These are phyloP conservation scores for Annulohypoxylon stygium DNA, from an alignment of 495 filamentous ascomycete species.

Conservation along the genomic window DNA sequence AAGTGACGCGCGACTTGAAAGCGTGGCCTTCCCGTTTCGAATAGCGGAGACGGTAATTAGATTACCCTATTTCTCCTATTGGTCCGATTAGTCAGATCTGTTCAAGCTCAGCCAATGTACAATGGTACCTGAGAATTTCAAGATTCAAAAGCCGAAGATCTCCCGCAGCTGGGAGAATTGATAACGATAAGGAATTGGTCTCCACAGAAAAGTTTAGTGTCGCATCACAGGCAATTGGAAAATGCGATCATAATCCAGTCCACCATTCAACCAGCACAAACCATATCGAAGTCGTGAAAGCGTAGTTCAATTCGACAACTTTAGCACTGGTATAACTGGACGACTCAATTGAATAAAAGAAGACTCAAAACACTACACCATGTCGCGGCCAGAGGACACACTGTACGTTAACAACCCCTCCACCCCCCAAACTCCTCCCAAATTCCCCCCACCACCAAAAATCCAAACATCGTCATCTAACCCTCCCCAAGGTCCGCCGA, in stretches of 20 bases:
- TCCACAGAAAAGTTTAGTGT: slow-evolving; percentile 30
- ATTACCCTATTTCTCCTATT: slow-evolving; percentile 23
- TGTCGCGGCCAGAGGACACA: slow-evolving; percentile 96
- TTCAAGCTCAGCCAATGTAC: not conserved
- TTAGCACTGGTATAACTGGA: not conserved
- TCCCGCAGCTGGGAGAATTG: not conserved
- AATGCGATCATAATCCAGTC: slow-evolving; percentile 5
- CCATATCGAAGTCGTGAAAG: not conserved
- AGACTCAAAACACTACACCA: slow-evolving; percentile 57
- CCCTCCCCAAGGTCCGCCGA: slow-evolving; percentile 79
- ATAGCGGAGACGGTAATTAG: slow-evolving; percentile 23
- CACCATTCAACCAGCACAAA: slow-evolving; percentile 4
- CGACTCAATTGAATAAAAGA: not conserved
- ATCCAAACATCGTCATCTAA: slow-evolving; percentile 25
- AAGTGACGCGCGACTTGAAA: slow-evolving; percentile 20
- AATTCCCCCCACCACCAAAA: slow-evolving; percentile 18
- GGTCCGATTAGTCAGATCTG: not conserved
- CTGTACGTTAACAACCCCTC: slow-evolving; percentile 69
- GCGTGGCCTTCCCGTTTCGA: slow-evolving; percentile 36
- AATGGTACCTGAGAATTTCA: not conserved
- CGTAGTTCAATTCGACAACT: not conserved
- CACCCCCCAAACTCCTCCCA: slow-evolving; percentile 23
- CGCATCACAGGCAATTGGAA: slow-evolving; percentile 28
- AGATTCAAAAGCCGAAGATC: not conserved
- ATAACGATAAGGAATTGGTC: slow-evolving; percentile 45